Percentiles rank a stretch among this genome's conserved stretches.
These are phyloP conservation scores for Kluyveromyces starmeri DNA, from an alignment of 805 yeast genomes.

Conservation along the genomic window DNA sequence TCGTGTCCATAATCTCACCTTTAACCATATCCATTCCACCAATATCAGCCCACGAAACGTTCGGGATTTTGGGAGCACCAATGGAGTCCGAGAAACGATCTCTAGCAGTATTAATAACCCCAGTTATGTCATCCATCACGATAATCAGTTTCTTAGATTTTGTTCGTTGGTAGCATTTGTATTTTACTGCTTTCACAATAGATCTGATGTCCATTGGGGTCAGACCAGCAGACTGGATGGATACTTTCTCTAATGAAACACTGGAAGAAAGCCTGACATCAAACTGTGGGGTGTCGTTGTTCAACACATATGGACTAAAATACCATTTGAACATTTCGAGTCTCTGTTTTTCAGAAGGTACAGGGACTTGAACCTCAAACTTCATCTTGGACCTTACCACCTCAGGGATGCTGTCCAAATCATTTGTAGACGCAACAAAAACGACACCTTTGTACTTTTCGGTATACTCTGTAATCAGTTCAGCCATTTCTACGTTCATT, in stretches of 20 bases:
- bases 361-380: slow-evolving; percentile 67
- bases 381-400: slow-evolving; percentile 57
- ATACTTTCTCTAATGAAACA: slow-evolving; percentile 47
- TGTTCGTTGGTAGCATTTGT: slow-evolving; percentile 44
- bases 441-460: slow-evolving; percentile 31
- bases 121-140: slow-evolving; percentile 46
- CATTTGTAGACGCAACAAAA: slow-evolving; percentile 59
- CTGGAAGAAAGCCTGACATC: slow-evolving; percentile 4
- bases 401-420: slow-evolving; percentile 60
- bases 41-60: slow-evolving; percentile 94
- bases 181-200: slow-evolving; percentile 58
- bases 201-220: slow-evolving; percentile 75
- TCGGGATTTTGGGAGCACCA: slow-evolving; percentile 94
- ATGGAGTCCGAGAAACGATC: slow-evolving; percentile 86
- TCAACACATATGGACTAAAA: slow-evolving; percentile 27
- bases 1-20: slow-evolving; percentile 88
- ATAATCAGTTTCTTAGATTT: slow-evolving; percentile 27
- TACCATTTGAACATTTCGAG: slow-evolving; percentile 48
- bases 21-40: slow-evolving; percentile 91
- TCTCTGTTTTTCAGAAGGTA: slow-evolving; percentile 76
- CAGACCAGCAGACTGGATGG: slow-evolving; percentile 86
- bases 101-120: slow-evolving; percentile 72
- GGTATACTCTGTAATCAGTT: slow-evolving; percentile 48
- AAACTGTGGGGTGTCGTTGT: slow-evolving; percentile 4
- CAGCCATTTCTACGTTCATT: slow-evolving; percentile 42